phyloP scores from a whole-genome alignment of 306 rosid species.

The Hippophae tibetana region DNA sequence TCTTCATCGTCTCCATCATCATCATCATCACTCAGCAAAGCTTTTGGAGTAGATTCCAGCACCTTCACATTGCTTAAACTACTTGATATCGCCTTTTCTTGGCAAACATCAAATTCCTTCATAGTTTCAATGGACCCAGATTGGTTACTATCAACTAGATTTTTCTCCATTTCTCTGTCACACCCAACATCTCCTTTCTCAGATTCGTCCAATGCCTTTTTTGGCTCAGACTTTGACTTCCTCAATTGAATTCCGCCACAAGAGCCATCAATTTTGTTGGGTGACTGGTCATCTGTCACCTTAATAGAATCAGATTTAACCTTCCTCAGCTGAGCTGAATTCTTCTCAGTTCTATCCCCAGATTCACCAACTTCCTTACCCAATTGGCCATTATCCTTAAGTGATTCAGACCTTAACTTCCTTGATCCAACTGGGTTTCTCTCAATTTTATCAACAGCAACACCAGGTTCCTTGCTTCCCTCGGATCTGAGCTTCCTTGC shows the following conservation, averaged over 20 bases:
- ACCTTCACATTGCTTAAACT: constrained; percentile 14
- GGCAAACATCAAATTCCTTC: constrained; percentile 44
- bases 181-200: constrained; percentile 17
- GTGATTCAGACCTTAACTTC: constrained; percentile 34
- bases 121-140: constrained; percentile 32
- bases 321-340: constrained; percentile 34
- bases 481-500: constrained; percentile 40
- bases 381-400: constrained; percentile 14
- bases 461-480: constrained; percentile 20
- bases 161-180: constrained; percentile 29
- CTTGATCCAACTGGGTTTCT: constrained; percentile 28
- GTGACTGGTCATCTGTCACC: constrained; percentile 8
- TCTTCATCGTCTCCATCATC: constrained; percentile 15
- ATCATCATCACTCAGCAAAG: constrained; percentile 13
- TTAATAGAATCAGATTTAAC: constrained; percentile 36
- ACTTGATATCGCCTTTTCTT: constrained; percentile 44
- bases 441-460: constrained; percentile 25
- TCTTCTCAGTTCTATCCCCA: constrained; percentile 22
- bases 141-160: constrained; percentile 25
- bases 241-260: constrained; percentile 23
- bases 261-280: constrained; percentile 7
- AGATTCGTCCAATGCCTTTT: constrained; percentile 20
- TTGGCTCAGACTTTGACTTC: constrained; percentile 34
- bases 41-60: constrained; percentile 25
- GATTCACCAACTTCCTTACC: constrained; percentile 18